Evolutionary conservation across 1,139 yeast species (phyloP), one percentile per base, ranked within the genome.

Genomic region (Debaryomycetaceae sp.): DNA sequence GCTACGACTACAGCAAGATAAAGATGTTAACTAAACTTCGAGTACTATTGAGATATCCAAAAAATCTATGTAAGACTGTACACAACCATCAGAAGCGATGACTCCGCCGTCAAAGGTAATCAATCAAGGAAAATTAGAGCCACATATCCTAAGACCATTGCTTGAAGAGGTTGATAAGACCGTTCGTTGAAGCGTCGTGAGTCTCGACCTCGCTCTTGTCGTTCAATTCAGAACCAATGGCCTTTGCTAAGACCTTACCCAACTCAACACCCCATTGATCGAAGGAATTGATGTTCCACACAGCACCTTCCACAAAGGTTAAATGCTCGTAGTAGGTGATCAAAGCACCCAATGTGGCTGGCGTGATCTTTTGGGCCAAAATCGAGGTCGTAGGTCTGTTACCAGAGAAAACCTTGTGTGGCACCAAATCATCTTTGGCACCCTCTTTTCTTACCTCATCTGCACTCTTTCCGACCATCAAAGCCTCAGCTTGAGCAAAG

Each of bases 201-300:
- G 82, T 63, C 38, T 72, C 62, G 47, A 87, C 84, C 42, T 74
- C 70, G 41, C 68, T 65, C 44, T 72, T 62, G 63, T 78, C 82
- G 54, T 85, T 84, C 65, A 93, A 83, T 74, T 93, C 97, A 59
- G 80, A 79, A 58, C 95, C 95, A 63, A 93, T 93, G 51, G 80
- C 95, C 84, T 93, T 93, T 64, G 99, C 99, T 65, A 93, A 82
- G 44, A 87, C 95, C 78, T 93, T 93, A 68, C 99, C 99, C 61
- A 93, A 86, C 76, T 93, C 99, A 60, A 93, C 99, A 72, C 99
- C 99, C 97, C 98, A 93, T 79, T 93, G 99, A 77, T 93, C 99
- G 65, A 89, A 93, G 14, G 98, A 91, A 82, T 93, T 93, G 76
- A 93, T 91, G 81, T 95, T 93, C 99, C 99, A 93, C 62, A 93